Evolutionary conservation across 108 stramenopile genomes (phyloP).

Genomic region (Skeletonema tropicum): DNA sequence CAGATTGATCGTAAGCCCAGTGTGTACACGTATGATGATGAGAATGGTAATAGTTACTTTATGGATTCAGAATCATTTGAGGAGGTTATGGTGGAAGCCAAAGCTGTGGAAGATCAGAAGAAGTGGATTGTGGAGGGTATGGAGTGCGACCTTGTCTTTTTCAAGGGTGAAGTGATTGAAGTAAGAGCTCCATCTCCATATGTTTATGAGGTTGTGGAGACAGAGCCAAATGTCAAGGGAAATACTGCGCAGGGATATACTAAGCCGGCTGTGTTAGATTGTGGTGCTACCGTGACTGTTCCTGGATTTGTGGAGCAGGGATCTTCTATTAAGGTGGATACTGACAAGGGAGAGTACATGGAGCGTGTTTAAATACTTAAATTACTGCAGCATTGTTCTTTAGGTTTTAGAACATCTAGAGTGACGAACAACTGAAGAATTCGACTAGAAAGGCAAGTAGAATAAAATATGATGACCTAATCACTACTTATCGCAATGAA

Average conservation of each 20-base stretch:
- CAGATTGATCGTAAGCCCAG: conserved; percentile 80
- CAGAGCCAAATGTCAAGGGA: conserved; percentile 92
- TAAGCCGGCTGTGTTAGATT: conserved; percentile 76
- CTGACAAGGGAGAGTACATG: conserved; percentile 72
- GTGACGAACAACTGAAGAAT: not conserved
- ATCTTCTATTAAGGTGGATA: conserved; percentile 78
- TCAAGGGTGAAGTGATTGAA: conserved; percentile 89
- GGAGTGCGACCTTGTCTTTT: conserved; percentile 75
- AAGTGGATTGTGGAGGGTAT: conserved; percentile 89
- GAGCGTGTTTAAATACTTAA: conserved; percentile 50
- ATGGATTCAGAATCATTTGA: conserved; percentile 94
- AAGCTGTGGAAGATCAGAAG: conserved; percentile 70
- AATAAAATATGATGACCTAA: not conserved
- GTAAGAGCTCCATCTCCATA: conserved; percentile 74
- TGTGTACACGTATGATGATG: conserved; percentile 90
- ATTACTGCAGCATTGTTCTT: not conserved
- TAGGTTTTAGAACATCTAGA: not conserved
- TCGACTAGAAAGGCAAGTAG: not conserved
- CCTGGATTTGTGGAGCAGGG: conserved; percentile 83
- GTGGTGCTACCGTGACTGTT: conserved; percentile 79
- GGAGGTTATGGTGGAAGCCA: conserved; percentile 69
- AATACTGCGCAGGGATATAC: conserved; percentile 92
- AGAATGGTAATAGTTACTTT: conserved; percentile 76
- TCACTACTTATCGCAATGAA: too few relatives aligned
- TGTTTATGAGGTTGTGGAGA: conserved; percentile 79